phyloP scores from a whole-genome alignment of 179 eudicot genomes.

The Patellifolia procumbens region DNA sequence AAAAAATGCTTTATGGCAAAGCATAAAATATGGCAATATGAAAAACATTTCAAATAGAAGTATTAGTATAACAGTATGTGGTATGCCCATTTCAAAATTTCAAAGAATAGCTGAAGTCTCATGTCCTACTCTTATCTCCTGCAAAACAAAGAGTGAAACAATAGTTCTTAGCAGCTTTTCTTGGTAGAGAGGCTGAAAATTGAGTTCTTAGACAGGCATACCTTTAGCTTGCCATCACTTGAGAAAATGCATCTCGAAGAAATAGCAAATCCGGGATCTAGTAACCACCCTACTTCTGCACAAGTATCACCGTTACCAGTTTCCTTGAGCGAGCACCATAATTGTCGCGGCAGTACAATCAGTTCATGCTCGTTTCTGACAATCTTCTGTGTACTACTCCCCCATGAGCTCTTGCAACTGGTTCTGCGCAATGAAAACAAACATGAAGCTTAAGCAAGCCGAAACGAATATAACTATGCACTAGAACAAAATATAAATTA shows the following conservation, averaged over 20 bases:
- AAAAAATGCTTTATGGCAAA: constrained; percentile 1
- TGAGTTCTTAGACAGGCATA: constrained; percentile 23
- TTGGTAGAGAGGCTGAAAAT: neutral
- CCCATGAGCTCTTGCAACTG: constrained; percentile 50
- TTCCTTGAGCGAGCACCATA: constrained; percentile 73
- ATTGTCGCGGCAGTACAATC: constrained; percentile 60
- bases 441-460: neutral
- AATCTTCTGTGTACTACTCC: constrained; percentile 33
- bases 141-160: constrained; percentile 34
- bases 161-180: constrained; percentile 6
- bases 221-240: constrained; percentile 58
- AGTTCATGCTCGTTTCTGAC: constrained; percentile 52
- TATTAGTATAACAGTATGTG: neutral
- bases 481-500: too few species aligned
- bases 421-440: constrained; percentile 27
- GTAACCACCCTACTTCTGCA: constrained; percentile 84
- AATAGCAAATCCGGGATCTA: constrained; percentile 58
- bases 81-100: constrained; percentile 18
- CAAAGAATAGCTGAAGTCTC: constrained; percentile 52
- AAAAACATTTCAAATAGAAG: neutral
- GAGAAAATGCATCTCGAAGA: constrained; percentile 83
- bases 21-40: neutral
- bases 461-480: too few species aligned
- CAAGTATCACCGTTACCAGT: constrained; percentile 52
- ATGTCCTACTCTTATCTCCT: constrained; percentile 59